Base-by-base conservation (phyloP, 2,329 filamentous ascomycete genomes). In the Hortaea werneckii region DNA sequence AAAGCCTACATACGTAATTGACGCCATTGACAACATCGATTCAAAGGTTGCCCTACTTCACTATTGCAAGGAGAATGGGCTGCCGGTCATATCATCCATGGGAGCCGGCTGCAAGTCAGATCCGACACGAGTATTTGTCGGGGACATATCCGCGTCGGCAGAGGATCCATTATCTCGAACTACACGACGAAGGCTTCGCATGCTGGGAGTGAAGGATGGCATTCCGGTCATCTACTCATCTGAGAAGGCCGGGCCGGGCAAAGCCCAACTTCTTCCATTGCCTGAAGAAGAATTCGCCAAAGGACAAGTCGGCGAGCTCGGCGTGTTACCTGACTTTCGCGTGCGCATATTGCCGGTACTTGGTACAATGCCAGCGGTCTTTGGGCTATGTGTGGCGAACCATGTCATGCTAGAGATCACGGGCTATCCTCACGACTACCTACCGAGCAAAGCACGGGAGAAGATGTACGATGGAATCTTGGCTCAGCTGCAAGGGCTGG, bases 21-120 rank as follows among this genome's bases (percentile, higher is more conserved):
- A 98, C 66, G 94, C 90, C 20, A 98, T 98, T 54, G 92, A 98
- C 66, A 96, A 98, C 62, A 96, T 98, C 51, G 87, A 95, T 43
- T 94, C 87, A 44, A 98, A 98, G 69, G 90, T 98, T 3, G 84
- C 83, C 12, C 71, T 98, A 45, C 73, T 98, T 37, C 82, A 87
- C 58, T 94, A 94, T 68, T 98, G 92, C 67, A 76, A 89, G 62
- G 77, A 81, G 50, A 77, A 87, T 60, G 73, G 76, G 1, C 71
- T 96, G 27, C 83, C 80, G 1, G 87, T 98, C 28, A 89, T 98
- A 51, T 92, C 87, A 11, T 86, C 87, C 29, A 96, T 96, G 89
- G 92, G 92, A 1, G 92, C 92, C 0, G 92, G 88, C 0, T 95
- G 87, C 67, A 98, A 96, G 71, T 90, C 86, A 3, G 80, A 83